Evolutionary conservation across 1,284 basidiomycete species (phyloP), one percentile per base, ranked within the genome.

Genomic region (Ustilago trichophora): DNA sequence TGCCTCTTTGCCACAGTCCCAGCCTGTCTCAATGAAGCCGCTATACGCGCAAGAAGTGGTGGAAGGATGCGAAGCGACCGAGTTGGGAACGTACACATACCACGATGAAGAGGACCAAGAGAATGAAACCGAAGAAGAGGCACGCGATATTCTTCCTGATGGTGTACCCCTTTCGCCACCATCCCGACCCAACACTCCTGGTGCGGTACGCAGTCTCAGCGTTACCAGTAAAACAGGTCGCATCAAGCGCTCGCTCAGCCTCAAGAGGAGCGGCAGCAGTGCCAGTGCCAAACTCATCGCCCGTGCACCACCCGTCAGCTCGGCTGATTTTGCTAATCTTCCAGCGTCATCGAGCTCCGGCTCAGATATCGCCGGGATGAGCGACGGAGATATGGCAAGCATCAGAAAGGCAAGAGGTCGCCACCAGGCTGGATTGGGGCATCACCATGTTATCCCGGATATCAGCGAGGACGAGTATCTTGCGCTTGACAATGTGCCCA

Each of bases 231-330:
- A 43, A 38, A 43, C 64, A 1, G 65, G 46, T 0, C 51, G 54
- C 2, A 56, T 72, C 58, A 57, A 53, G 46, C 68, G 69, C 16
- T 68, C 69, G 3, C 47, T 72, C 16, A 63, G 56, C 26, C 59
- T 72, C 38, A 68, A 72, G 45, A 32, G 64, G 12, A 63, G 59
- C 24, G 47, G 41, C 1, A 65, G 59, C 34, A 52, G 24, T 3
- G 65, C 59, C 0, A 55, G 57, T 33, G 42, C 57, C 9, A 64
- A 52, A 9, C 60, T 72, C 8, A 57, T 57, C 9, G 48, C 57
- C 6, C 55, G 69, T n/a, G 69, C 69, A 13, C 65, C 69, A 12
- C 69, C 69, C 6, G 69, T 72, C 6, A 68, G 65, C 52, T 72
- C 69, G 3, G 59, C 51, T 13, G 66, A 72, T 34, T 65, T 68